phyloP scores from a whole-genome alignment of 352 stramenopile species.

The Pythium volutum region DNA sequence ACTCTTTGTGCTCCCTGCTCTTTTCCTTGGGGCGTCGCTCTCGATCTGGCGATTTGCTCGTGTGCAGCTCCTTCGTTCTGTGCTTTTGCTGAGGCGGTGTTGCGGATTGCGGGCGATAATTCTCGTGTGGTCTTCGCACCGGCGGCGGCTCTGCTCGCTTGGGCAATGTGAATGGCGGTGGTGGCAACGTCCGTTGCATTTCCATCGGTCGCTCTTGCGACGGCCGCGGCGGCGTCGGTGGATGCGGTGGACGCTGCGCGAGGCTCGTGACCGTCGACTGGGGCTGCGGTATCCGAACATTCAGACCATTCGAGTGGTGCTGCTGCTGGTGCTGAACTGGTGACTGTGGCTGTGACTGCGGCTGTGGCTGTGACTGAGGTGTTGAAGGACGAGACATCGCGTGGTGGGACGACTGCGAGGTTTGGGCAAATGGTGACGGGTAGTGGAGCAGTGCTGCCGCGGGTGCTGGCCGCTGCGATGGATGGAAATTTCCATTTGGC shows the following conservation, averaged over 20 bases:
- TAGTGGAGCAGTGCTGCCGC: not conserved
- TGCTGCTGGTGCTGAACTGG: not conserved
- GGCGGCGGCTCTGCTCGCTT: not conserved
- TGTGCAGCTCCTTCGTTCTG: not conserved
- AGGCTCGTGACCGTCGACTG: not conserved
- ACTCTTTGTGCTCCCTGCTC: not conserved
- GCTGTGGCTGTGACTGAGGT: not conserved
- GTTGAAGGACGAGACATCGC: not conserved
- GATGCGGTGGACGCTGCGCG: not conserved
- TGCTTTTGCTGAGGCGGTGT: not conserved
- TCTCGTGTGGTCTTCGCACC: not conserved
- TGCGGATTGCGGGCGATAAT: not conserved
- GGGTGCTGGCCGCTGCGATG: not conserved
- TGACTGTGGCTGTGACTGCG: not conserved
- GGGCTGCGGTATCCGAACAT: not conserved
- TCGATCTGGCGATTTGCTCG: not conserved
- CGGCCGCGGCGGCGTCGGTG: constrained; percentile 13
- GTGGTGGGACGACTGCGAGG: no score
- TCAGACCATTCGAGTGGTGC: not conserved
- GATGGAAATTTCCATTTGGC: not conserved
- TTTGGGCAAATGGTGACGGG: no score
- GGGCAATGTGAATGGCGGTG: not conserved
- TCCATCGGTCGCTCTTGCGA: constrained; percentile 1
- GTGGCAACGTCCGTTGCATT: not conserved
- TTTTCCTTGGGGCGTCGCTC: not conserved